Evolutionary conservation across 2,329 filamentous ascomycete genomes (phyloP), one percentile per base, ranked within the genome.

Genomic region (Aspergillus sp.): DNA sequence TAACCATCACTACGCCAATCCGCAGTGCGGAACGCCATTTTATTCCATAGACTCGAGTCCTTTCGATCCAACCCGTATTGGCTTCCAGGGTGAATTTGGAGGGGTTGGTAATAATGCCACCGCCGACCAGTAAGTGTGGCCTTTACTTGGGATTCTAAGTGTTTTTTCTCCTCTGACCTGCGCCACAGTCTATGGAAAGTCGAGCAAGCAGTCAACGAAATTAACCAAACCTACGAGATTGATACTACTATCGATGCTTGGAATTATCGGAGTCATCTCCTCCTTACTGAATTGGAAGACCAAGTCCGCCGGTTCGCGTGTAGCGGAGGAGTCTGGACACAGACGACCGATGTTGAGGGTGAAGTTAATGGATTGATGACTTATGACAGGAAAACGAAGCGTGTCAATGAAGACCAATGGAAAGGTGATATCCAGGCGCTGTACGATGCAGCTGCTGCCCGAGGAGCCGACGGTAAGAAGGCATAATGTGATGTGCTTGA

Each of bases 261-360:
- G 76, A 86, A 86, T 63, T 83, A 83, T 60, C 80, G 83, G 43
- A 75, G 78, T 0, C 75, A 81, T 38, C 55, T 75, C 9, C 60
- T 79, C 2, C 65, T 78, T 2, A 53, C 43, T 3, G 74, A 79
- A 48, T 61, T 79, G 2, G 57, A 60, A 8, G 71, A 73, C 2
- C 76, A 79, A 49, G 62, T 73, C 8, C 71, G 78, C 48, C 65
- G 65, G 7, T 86, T 73, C 47, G 73, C 78, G 0, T 87, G 84
- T 65, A 83, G 78, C 32, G 83, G 79, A 0, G 84, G 77, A 7
- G 76, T 87, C 0, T 87, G 82, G 76, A 87, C 84, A 1, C 83
- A 87, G 68, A 87, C 83, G 0, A 85, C 81, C 0, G 84, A 87
- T 55, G 83, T 87, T 0, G 83, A 87, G 60, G 83, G 83, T 4